Evolutionary conservation across 148 eudicot genomes (phyloP).

Genomic region (Rhododendron ovatum): DNA sequence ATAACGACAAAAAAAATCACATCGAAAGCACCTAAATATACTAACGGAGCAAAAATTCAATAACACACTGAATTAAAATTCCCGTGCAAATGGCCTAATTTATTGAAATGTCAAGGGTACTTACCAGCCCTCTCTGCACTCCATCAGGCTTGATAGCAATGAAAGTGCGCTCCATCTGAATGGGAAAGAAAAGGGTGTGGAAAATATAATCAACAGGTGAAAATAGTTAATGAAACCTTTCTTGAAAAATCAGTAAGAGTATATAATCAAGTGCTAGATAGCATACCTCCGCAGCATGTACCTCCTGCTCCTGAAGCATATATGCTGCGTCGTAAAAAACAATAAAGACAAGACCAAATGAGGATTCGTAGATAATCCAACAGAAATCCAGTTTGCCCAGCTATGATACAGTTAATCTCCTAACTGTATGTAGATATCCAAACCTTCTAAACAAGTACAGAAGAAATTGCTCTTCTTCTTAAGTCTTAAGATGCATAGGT

Average conservation of each 20-base stretch:
- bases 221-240: neutral
- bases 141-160: conserved; percentile 99
- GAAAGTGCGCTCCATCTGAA: conserved; percentile 90
- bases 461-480: neutral
- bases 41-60: neutral
- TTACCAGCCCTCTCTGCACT: conserved; percentile 96
- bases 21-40: neutral
- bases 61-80: neutral
- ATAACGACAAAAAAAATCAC: neutral
- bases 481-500: too few species aligned
- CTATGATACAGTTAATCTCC: neutral
- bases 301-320: conserved; percentile 93
- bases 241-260: neutral
- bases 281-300: conserved; percentile 79
- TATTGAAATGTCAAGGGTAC: neutral
- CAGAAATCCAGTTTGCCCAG: neutral
- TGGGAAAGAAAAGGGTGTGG: neutral
- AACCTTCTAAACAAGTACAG: neutral
- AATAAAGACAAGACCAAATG: neutral
- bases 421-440: neutral
- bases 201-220: neutral
- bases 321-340: conserved; percentile 39
- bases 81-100: neutral
- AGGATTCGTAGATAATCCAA: neutral
- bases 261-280: neutral